Conservation (phyloP, 345 rosid genomes). For the Euphorbia tirucalli region DNA sequence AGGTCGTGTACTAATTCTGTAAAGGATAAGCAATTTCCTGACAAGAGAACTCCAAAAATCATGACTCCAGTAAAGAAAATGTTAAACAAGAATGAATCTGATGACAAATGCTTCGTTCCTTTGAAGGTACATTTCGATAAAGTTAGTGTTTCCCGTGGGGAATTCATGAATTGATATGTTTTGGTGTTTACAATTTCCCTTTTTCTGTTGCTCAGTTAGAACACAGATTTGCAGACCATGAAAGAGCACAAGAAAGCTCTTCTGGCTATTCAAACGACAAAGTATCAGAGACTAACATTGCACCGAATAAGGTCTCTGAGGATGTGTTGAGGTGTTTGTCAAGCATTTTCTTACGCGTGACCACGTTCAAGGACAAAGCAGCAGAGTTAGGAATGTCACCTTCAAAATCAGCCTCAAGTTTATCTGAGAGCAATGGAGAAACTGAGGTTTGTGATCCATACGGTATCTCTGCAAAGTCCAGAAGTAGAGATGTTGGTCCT, state of each 20-base stretch:
- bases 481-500: conserved; percentile 54
- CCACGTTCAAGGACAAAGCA: conserved; percentile 51
- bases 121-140: conserved; percentile 37
- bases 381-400: conserved; percentile 16
- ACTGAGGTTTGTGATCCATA: conserved; percentile 53
- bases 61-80: conserved; percentile 50
- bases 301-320: conserved; percentile 74
- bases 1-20: conserved; percentile 41
- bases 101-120: conserved; percentile 32
- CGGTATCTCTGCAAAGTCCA: conserved; percentile 37
- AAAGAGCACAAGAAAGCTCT: conserved; percentile 52
- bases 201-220: conserved; percentile 52
- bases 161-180: not conserved
- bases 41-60: conserved; percentile 44
- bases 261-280: conserved; percentile 41
- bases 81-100: conserved; percentile 31
- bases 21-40: conserved; percentile 57
- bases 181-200: conserved; percentile 9
- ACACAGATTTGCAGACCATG: conserved; percentile 56
- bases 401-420: conserved; percentile 15
- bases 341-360: conserved; percentile 63
- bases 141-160: not conserved
- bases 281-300: conserved; percentile 34
- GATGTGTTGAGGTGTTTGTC: conserved; percentile 59
- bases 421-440: too few species aligned